A percentile compares a stretch with the other conserved stretches of the same genome.
phyloP scores from a whole-genome alignment of 2,329 filamentous ascomycete species.

The Trichoderma harzianum region DNA sequence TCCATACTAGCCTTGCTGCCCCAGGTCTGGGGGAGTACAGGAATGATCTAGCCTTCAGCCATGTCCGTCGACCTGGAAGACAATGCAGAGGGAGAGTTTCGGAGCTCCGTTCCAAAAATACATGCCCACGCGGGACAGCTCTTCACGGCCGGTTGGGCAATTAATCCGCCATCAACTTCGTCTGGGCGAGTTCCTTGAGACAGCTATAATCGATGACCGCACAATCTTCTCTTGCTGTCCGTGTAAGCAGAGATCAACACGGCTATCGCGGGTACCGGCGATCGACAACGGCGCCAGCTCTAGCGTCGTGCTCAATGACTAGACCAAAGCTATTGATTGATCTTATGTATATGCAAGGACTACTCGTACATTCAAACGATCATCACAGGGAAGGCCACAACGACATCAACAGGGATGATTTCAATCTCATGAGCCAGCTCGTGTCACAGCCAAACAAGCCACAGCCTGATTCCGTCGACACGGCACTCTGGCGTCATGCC shows the following conservation, averaged over 20 bases:
- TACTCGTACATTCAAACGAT: not conserved
- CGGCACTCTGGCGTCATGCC: not conserved
- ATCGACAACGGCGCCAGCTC: not conserved
- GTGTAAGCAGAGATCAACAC: not conserved
- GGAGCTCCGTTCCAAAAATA: not conserved
- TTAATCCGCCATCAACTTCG: not conserved
- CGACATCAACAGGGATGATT: not conserved
- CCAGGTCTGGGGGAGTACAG: not conserved
- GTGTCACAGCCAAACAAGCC: not conserved
- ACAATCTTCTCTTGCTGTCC: not conserved
- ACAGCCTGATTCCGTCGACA: not conserved
- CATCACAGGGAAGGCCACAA: not conserved
- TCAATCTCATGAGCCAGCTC: not conserved
- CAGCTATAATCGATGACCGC: not conserved
- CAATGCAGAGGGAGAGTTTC: not conserved
- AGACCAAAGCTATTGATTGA: not conserved
- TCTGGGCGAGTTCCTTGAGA: not conserved
- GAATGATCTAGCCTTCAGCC: not conserved
- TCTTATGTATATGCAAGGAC: not conserved
- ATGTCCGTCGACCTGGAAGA: not conserved
- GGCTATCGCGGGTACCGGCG: not conserved
- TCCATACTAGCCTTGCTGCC: not conserved
- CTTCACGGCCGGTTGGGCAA: not conserved
- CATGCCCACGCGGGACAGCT: not conserved
- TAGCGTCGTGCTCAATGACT: not conserved